These are phyloP conservation scores for Lasiodiplodia gonubiensis DNA, from an alignment of 2,329 filamentous ascomycete genomes.

Conservation along the genomic window DNA sequence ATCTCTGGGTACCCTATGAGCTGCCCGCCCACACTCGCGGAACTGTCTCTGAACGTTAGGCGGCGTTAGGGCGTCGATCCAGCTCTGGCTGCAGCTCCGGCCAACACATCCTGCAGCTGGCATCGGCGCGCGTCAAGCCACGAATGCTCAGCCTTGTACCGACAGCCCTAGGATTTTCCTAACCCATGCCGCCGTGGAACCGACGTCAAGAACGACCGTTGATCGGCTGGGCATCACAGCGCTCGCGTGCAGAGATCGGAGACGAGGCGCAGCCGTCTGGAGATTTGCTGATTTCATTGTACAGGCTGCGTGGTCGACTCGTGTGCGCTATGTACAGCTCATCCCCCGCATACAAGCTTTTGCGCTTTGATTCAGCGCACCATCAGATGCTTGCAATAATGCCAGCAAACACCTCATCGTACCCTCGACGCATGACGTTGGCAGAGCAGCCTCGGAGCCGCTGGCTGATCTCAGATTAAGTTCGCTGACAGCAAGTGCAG, in stretches of 20 bases:
- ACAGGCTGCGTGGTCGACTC: constrained; percentile 22
- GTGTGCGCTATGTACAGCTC: constrained; percentile 28
- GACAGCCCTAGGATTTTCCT: constrained; percentile 28
- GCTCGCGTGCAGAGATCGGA: constrained; percentile 23
- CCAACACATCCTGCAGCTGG: constrained; percentile 47
- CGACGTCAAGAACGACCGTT: constrained; percentile 12
- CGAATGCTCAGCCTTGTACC: constrained; percentile 37
- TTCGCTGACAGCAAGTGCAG: constrained; percentile 5
- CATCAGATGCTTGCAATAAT: constrained; percentile 3
- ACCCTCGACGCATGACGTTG: constrained; percentile 2
- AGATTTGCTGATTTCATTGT: constrained; percentile 25
- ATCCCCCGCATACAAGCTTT: constrained; percentile 23
- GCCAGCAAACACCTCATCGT: constrained; percentile 16
- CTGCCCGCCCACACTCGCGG: constrained; percentile 41
- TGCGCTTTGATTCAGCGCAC: constrained; percentile 16
- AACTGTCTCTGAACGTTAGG: constrained; percentile 28
- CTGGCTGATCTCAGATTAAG: constrained; percentile 15
- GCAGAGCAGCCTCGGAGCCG: not conserved
- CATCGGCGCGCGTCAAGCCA: constrained; percentile 33
- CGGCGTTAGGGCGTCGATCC: constrained; percentile 27
- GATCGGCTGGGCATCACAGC: not conserved
- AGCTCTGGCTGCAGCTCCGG: constrained; percentile 31
- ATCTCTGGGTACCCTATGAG: constrained; percentile 47
- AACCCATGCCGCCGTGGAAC: constrained; percentile 20
- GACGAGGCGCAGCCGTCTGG: constrained; percentile 9